Base-by-base conservation (phyloP, 805 yeast genomes). In the Wickerhamomyces tratensis region DNA sequence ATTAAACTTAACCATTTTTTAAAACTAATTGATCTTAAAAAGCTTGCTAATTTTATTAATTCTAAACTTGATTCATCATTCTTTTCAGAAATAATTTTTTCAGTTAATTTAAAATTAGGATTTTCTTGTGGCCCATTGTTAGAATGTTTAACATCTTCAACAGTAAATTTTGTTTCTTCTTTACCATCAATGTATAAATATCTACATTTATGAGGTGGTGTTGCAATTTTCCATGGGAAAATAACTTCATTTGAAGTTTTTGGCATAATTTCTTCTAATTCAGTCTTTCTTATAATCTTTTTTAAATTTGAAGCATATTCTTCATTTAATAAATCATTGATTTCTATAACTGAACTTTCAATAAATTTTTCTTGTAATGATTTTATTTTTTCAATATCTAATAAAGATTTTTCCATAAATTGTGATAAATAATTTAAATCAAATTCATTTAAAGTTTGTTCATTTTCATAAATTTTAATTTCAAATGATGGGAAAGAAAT, bases 151-250 rank as follows among this genome's bases (percentile, higher is more conserved):
- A 62, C 53, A 26, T 57, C 62, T 25, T 59, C 58, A 38, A 56
- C 57, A 13, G 53, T 49, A 6, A 59, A 53, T 30, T 57, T 54
- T 39, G 58, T 64, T 11, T 51, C 54, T 11, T 69, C 57, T 43
- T 67, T 65, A 4, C 91, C 91, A 56, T 86, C 95, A 31, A 89
- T 69, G 57, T 87, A 91, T 68, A 87, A 60, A 57, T 72, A 93
- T 47, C 96, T 68, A 65, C 88, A 89, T 58, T 93, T 87, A 57
- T 91, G 98, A 8, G 97, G 93, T 8, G 98, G 98, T 39, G 83
- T 75, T 1, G 97, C 93, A 36, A 88, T 70, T 47, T 82, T 80
- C 98, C 98, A 93, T 7, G 96, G 96, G 39, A 60, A 67, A 9
- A 57, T 41, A 1, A 85, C 75, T 27, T 84, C 84, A 2, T 59